Conservation (phyloP, 768 basidiomycete species). For the Pulveroboletus sp. region DNA sequence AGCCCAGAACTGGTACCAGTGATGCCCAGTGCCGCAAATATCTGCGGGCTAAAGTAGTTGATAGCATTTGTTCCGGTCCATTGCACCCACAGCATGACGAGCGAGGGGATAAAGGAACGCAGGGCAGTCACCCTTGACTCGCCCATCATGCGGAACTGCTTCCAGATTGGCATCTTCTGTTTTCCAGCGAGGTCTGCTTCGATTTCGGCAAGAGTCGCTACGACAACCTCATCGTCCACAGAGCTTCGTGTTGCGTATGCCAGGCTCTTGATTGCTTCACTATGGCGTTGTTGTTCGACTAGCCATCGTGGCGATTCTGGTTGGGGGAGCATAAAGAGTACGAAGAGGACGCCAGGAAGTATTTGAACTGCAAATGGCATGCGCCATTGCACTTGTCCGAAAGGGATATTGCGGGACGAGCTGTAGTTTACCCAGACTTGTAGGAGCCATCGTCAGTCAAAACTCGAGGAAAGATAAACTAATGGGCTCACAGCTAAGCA, state of each 20-base stretch:
- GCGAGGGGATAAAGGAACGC: conserved; percentile 42
- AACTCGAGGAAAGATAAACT: not conserved
- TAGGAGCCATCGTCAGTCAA: conserved; percentile 3
- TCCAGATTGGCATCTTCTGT: conserved; percentile 29
- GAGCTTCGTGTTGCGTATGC: conserved; percentile 33
- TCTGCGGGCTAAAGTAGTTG: conserved; percentile 50
- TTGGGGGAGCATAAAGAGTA: conserved; percentile 42
- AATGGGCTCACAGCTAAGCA: conserved; percentile 30
- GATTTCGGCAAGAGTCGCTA: conserved; percentile 41
- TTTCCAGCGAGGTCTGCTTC: conserved; percentile 44
- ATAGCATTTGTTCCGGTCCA: conserved; percentile 54
- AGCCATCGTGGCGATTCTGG: conserved; percentile 58
- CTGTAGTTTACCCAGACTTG: conserved; percentile 48
- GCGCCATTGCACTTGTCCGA: conserved; percentile 46
- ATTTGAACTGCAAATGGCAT: conserved; percentile 50
- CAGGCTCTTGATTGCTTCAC: conserved; percentile 37
- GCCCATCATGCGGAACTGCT: conserved; percentile 41
- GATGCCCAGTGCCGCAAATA: conserved; percentile 47
- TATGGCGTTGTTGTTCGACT: conserved; percentile 41
- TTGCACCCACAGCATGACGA: conserved; percentile 45
- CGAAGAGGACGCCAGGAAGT: conserved; percentile 47
- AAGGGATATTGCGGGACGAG: conserved; percentile 33
- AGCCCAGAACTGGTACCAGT: conserved; percentile 39
- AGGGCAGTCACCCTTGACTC: conserved; percentile 40
- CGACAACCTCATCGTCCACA: conserved; percentile 33